Evolutionary conservation across 1,139 yeast species (phyloP).

Genomic region (Lodderomyces orthopsilosis): DNA sequence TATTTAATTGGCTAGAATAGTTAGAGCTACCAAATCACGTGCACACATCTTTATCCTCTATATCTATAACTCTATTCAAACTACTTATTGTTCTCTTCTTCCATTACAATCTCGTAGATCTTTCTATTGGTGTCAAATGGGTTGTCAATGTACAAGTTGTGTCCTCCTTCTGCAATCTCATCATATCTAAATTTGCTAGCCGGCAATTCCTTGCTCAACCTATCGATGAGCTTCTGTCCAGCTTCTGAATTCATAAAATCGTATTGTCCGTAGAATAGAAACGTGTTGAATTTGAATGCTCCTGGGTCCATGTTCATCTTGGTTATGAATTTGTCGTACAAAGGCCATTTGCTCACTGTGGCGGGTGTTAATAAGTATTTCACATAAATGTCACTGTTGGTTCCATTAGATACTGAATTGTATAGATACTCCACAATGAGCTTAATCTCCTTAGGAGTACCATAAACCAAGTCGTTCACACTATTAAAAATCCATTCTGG

Average conservation of each 20-base stretch:
- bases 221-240: conserved; percentile 51
- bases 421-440: conserved; percentile 57
- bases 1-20: conserved; percentile 12
- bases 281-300: conserved; percentile 36
- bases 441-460: conserved; percentile 42
- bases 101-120: conserved; percentile 18
- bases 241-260: conserved; percentile 87
- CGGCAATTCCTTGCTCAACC: conserved; percentile 25
- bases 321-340: conserved; percentile 56
- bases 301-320: conserved; percentile 18
- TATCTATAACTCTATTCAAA: neutral
- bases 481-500: conserved; percentile 22
- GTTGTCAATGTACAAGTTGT: conserved; percentile 45
- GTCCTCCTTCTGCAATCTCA: conserved; percentile 42
- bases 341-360: conserved; percentile 74
- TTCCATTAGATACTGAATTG: conserved; percentile 57
- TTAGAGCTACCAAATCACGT: neutral
- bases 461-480: conserved; percentile 35
- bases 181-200: conserved; percentile 17
- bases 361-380: conserved; percentile 69
- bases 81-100: conserved; percentile 1
- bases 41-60: neutral
- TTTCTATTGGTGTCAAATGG: conserved; percentile 54
- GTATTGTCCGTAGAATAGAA: conserved; percentile 73
- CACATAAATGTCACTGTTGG: conserved; percentile 64